These are phyloP conservation scores for Zizania latifolia DNA, from an alignment of 176 grass and related monocot genomes.

Conservation along the genomic window DNA sequence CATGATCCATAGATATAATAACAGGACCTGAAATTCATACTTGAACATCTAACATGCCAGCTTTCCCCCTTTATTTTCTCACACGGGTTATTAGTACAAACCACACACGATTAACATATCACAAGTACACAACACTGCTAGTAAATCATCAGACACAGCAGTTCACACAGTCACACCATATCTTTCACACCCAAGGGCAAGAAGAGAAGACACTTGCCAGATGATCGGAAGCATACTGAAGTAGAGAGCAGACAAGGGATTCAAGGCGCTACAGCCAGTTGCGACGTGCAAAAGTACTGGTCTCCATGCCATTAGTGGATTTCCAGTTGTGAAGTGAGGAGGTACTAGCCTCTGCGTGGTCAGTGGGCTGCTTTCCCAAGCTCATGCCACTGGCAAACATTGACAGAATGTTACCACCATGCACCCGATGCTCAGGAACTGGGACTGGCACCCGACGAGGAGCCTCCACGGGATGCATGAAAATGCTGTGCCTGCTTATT, in stretches of 20 bases:
- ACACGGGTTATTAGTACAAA: background rate
- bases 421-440: slow-evolving; percentile 56
- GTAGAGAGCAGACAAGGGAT: background rate
- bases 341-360: background rate
- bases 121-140: background rate
- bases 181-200: background rate
- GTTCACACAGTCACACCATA: no score
- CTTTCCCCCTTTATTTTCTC: slow-evolving; percentile 29
- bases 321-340: no score
- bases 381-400: slow-evolving; percentile 35
- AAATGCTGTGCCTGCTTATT: slow-evolving; percentile 15
- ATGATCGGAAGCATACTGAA: background rate
- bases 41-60: background rate
- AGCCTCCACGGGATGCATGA: slow-evolving; percentile 10
- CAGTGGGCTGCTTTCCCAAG: slow-evolving; percentile 4
- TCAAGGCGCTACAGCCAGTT: slow-evolving; percentile 36
- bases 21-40: slow-evolving; percentile 11
- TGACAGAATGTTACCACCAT: slow-evolving; percentile 55
- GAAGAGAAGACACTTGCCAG: slow-evolving; percentile 3
- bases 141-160: background rate
- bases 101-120: background rate
- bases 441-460: background rate
- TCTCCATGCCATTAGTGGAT: no score
- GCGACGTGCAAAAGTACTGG: background rate
- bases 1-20: background rate